Evolutionary conservation across 164 flowering plant genomes (phyloP).

Genomic region (Piper longum): DNA sequence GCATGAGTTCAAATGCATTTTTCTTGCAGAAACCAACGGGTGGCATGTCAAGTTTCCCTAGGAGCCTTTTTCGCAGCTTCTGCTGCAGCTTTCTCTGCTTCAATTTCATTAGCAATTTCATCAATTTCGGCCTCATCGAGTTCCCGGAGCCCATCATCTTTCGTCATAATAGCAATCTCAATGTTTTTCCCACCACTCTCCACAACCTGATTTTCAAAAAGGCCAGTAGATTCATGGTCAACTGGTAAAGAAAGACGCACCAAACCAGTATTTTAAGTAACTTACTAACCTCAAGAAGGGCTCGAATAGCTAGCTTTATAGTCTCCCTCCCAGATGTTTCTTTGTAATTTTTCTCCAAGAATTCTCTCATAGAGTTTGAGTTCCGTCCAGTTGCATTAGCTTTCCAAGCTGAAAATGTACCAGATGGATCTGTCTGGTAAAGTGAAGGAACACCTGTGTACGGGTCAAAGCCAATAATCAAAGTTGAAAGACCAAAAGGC

Average conservation of each 20-base stretch:
- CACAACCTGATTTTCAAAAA: slow-evolving; percentile 44
- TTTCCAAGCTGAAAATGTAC: slow-evolving; percentile 95
- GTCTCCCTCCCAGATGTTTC: slow-evolving; percentile 96
- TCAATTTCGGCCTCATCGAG: slow-evolving; percentile 93
- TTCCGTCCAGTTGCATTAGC: slow-evolving; percentile 90
- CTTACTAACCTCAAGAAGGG: slow-evolving; percentile 65
- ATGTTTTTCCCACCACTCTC: slow-evolving; percentile 99
- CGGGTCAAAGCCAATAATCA: slow-evolving; percentile 90
- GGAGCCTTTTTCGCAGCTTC: slow-evolving; percentile 90
- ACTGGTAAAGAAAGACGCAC: not conserved
- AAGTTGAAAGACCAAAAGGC: slow-evolving; percentile 86
- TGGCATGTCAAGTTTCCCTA: slow-evolving; percentile 33
- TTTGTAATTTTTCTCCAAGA: slow-evolving; percentile 83
- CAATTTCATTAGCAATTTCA: slow-evolving; percentile 85
- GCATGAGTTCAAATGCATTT: not conserved
- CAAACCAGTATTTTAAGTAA: not conserved
- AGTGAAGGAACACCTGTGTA: slow-evolving; percentile 64
- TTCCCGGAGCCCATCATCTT: slow-evolving; percentile 61
- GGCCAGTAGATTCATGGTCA: too few relatives aligned
- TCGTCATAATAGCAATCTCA: slow-evolving; percentile 89
- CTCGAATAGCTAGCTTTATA: slow-evolving; percentile 81
- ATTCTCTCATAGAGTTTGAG: slow-evolving; percentile 81
- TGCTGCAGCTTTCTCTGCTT: slow-evolving; percentile 92
- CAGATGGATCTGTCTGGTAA: slow-evolving; percentile 94
- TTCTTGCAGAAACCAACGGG: not conserved